These are phyloP conservation scores for Wickerhamiella sorbophila DNA, from an alignment of 805 yeast species.

Conservation along the genomic window DNA sequence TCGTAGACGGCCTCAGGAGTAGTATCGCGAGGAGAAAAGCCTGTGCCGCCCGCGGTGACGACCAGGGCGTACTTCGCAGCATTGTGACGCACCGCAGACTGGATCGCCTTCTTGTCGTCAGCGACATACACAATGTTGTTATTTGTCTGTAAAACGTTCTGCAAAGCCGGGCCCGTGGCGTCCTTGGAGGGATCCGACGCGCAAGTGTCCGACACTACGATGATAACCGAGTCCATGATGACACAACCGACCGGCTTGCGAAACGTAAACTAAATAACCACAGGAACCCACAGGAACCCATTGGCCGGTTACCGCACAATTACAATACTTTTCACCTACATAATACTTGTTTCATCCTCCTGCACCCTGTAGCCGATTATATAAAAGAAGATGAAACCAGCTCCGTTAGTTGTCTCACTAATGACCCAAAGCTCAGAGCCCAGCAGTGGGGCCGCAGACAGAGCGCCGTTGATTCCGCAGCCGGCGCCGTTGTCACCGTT, in stretches of 20 bases:
- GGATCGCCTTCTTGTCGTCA: conserved; percentile 27
- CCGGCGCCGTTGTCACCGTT: conserved; percentile 21
- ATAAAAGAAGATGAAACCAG: background rate
- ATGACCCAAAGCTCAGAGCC: background rate
- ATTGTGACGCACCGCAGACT: conserved; percentile 21
- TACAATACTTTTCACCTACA: too few species aligned
- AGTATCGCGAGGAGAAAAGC: conserved; percentile 32
- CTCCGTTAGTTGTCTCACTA: too few species aligned
- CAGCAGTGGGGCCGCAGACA: background rate
- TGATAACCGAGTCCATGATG: conserved; percentile 20
- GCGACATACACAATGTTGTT: conserved; percentile 22
- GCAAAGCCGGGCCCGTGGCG: conserved; percentile 23
- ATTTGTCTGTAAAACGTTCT: conserved; percentile 1
- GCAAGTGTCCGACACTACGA: conserved; percentile 33
- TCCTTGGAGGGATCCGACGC: conserved; percentile 24
- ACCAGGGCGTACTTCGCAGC: conserved; percentile 21
- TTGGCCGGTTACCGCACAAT: too few species aligned
- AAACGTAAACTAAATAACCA: too few species aligned
- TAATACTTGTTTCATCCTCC: too few species aligned
- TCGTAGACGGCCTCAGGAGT: conserved; percentile 40
- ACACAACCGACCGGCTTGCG: background rate
- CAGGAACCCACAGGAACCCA: too few species aligned
- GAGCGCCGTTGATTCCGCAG: conserved; percentile 17
- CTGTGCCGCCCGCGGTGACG: conserved; percentile 42
- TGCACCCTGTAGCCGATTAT: too few species aligned